Evolutionary conservation across 2,329 filamentous ascomycete species (phyloP).

Genomic region (Cytospora chrysosperma): DNA sequence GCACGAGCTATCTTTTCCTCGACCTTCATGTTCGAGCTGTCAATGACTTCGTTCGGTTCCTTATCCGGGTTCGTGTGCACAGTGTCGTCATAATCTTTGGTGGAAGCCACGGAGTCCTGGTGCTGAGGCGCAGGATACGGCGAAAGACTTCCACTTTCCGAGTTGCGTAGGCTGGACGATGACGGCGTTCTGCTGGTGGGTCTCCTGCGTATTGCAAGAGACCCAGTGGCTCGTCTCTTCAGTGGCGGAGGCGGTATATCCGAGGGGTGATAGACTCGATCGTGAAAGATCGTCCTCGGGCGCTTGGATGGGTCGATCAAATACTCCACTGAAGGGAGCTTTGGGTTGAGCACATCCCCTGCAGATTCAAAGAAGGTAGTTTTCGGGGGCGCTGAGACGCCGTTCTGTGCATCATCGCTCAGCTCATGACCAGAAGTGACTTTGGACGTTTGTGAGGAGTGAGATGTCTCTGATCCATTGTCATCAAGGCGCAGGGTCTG

Average conservation of each 20-base stretch:
- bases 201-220: conserved; percentile 35
- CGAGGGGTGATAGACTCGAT: conserved; percentile 88
- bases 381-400: conserved; percentile 71
- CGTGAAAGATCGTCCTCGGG: conserved; percentile 91
- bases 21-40: conserved; percentile 74
- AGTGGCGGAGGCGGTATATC: conserved; percentile 84
- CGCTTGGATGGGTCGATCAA: conserved; percentile 79
- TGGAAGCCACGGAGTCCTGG: conserved; percentile 44
- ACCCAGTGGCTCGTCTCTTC: conserved; percentile 49
- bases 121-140: conserved; percentile 38
- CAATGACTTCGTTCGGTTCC: conserved; percentile 47
- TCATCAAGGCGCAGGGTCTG: conserved; percentile 64
- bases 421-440: conserved; percentile 53
- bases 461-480: conserved; percentile 32
- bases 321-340: conserved; percentile 77
- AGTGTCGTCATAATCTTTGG: conserved; percentile 54
- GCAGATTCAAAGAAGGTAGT: conserved; percentile 96
- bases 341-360: conserved; percentile 87
- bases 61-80: conserved; percentile 47
- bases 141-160: conserved; percentile 35
- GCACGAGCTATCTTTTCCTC: conserved; percentile 97
- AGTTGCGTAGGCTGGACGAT: conserved; percentile 22
- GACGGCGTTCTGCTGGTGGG: conserved; percentile 26
- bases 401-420: conserved; percentile 40
- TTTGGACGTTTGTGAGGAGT: conserved; percentile 38